Conservation (phyloP, 2,329 filamentous ascomycete species). For the Dactylellina parvicollis region DNA sequence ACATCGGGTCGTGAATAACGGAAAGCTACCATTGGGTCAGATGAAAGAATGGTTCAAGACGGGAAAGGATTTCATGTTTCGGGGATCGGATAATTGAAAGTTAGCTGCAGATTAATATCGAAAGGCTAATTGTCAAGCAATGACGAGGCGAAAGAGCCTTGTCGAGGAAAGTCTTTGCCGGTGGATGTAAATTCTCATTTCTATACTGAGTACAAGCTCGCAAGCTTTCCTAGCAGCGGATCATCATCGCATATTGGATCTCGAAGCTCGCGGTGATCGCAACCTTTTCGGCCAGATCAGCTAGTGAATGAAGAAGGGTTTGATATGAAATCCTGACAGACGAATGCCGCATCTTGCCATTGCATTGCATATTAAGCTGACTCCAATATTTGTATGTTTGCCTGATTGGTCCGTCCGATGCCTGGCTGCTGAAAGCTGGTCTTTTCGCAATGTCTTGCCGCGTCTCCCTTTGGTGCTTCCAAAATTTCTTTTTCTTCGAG, state of each 20-base stretch:
- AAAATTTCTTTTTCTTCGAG: slow-evolving; percentile 26
- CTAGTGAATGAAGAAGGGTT: neutral
- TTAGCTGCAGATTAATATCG: slow-evolving; percentile 34
- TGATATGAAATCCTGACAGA: slow-evolving; percentile 7
- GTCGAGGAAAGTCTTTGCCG: neutral
- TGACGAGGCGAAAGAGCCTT: slow-evolving; percentile 7
- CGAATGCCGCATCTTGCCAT: slow-evolving; percentile 52
- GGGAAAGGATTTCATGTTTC: slow-evolving; percentile 24
- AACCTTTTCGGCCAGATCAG: neutral
- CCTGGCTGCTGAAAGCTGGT: slow-evolving; percentile 32
- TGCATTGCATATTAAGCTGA: slow-evolving; percentile 38
- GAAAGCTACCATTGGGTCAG: slow-evolving; percentile 43
- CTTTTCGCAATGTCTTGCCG: slow-evolving; percentile 55
- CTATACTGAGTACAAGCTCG: neutral
- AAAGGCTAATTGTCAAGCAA: slow-evolving; percentile 36
- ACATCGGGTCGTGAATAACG: slow-evolving; percentile 50
- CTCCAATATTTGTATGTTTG: slow-evolving; percentile 2
- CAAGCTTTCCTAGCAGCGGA: slow-evolving; percentile 8
- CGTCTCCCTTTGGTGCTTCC: slow-evolving; percentile 29
- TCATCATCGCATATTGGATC: slow-evolving; percentile 30
- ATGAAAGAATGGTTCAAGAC: neutral
- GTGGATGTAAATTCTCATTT: neutral
- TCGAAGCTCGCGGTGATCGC: slow-evolving; percentile 19
- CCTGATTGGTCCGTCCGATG: slow-evolving; percentile 25
- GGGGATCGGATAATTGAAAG: slow-evolving; percentile 50